Base-by-base conservation (phyloP, 2,329 filamentous ascomycete genomes). In the Xylaria arbuscula region DNA sequence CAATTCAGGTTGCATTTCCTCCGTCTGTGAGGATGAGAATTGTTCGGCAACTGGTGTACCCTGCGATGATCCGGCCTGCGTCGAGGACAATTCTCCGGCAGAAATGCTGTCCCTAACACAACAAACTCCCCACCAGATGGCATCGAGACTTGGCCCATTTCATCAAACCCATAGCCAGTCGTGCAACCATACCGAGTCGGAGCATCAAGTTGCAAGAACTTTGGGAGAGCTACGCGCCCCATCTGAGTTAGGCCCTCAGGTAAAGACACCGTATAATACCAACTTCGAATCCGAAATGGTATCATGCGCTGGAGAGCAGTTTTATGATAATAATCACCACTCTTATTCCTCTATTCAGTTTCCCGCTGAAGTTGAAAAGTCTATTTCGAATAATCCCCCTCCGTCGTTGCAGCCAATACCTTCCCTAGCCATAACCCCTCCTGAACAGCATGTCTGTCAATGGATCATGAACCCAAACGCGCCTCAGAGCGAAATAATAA, bases 141-240 rank as follows among this genome's bases (percentile, higher is more conserved):
- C 10, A n/a, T 45, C 62, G 15, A 51, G 13, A 53, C 24, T n/a
- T 17, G 15, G 15, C 7, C 47, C 22, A 13, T 57, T 65, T 40
- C 53, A 65, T n/a, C 51, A 60, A 40, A 48, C 56, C 15, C 72
- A 75, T 28, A 58, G 54, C 24, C 75, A 70, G 36, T 70, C 70
- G 13, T 76, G 74, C 54, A 76, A 76, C 57, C 75, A 77, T 62
- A 77, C 75, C 9, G 70, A 76, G 47, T 73, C 76, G 7, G 77
- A 79, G 45, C 77, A 79, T 42, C 72, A 75, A 50, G 76, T 75
- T 50, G 77, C 77, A 10, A 68, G 71, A 22, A 76, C 76, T 2
- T 61, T 79, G 28, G 71, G 73, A 34, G 70, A 77, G 55, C 61
- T 79, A 34, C 71, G 73, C 40, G 73, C 70, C 3, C 76, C 76